A percentile compares a stretch with the other conserved stretches of the same genome.
These are phyloP conservation scores for Colletotrichum agaves DNA, from an alignment of 2,329 filamentous ascomycete species.

Conservation along the genomic window DNA sequence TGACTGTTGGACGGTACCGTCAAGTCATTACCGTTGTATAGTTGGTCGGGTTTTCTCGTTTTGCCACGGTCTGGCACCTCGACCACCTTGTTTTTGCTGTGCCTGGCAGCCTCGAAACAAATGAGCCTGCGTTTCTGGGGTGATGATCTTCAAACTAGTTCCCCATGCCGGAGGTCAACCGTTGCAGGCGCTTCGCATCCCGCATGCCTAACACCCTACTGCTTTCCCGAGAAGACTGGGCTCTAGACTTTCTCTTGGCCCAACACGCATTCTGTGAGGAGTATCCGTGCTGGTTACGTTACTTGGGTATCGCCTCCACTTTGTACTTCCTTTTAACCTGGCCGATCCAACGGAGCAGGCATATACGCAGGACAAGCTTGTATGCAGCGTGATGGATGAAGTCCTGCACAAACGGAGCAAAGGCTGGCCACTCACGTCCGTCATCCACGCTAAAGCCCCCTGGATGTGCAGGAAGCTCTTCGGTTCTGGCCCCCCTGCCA, in stretches of 20 bases:
- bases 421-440: constrained; percentile 4
- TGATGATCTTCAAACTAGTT: constrained; percentile 19
- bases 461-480: constrained; percentile 18
- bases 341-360: constrained; percentile 13
- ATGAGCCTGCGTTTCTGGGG: constrained; percentile 9
- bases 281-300: constrained; percentile 8
- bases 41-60: not conserved
- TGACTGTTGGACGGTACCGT: constrained; percentile 2
- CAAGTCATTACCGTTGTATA: constrained; percentile 1
- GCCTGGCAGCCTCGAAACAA: constrained; percentile 9
- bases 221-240: constrained; percentile 3
- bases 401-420: constrained; percentile 1
- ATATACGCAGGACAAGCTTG: constrained; percentile 3
- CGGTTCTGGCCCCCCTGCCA: constrained; percentile 26
- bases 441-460: constrained; percentile 11
- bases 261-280: constrained; percentile 1
- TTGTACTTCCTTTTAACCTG: not conserved
- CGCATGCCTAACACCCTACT: constrained; percentile 28
- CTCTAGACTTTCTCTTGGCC: not conserved
- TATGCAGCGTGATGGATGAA: constrained; percentile 21
- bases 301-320: constrained; percentile 11
- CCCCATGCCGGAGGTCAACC: constrained; percentile 17
- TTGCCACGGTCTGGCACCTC: constrained; percentile 16
- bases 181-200: constrained; percentile 35
- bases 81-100: constrained; percentile 8